Percentiles rank a stretch among this genome's conserved stretches.
Evolutionary conservation across 2,329 filamentous ascomycete species (phyloP).

Genomic region (Cryphonectria carpinicola): DNA sequence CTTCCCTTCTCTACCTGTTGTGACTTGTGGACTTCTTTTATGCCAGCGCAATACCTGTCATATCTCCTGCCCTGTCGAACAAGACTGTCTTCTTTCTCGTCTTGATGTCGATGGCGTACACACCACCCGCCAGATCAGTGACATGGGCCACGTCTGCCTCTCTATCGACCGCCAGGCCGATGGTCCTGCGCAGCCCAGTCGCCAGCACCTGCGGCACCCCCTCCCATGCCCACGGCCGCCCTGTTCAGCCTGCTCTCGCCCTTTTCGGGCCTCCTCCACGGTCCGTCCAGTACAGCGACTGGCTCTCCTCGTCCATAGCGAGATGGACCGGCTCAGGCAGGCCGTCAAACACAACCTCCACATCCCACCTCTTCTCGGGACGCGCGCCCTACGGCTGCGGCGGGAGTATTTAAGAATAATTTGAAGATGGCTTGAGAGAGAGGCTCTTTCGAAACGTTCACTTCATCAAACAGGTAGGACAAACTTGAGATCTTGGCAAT

Average conservation of each 20-base stretch:
- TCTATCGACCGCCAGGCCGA: constrained; percentile 24
- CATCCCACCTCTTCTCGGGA: constrained; percentile 41
- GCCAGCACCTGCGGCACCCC: constrained; percentile 22
- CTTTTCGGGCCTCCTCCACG: constrained; percentile 63
- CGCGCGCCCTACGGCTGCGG: constrained; percentile 31
- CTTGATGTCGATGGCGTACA: constrained; percentile 24
- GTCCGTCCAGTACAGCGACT: constrained; percentile 63
- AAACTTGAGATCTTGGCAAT: no score
- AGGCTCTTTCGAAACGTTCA: no score
- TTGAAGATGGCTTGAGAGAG: background rate
- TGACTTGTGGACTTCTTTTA: background rate
- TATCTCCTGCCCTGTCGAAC: constrained; percentile 18
- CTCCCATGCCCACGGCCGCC: constrained; percentile 30
- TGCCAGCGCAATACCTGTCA: constrained; percentile 23
- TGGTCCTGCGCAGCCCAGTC: constrained; percentile 22
- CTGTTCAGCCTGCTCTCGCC: constrained; percentile 57
- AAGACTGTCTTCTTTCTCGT: constrained; percentile 22
- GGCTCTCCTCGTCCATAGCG: constrained; percentile 51
- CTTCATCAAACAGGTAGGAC: no score
- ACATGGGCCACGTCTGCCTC: constrained; percentile 22
- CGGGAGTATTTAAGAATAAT: background rate
- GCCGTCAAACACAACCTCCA: constrained; percentile 46
- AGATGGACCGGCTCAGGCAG: constrained; percentile 63
- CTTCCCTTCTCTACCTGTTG: background rate
- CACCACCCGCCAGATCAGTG: constrained; percentile 24